phyloP scores from a whole-genome alignment of 805 yeast genomes.

The Candida tibetensis region DNA sequence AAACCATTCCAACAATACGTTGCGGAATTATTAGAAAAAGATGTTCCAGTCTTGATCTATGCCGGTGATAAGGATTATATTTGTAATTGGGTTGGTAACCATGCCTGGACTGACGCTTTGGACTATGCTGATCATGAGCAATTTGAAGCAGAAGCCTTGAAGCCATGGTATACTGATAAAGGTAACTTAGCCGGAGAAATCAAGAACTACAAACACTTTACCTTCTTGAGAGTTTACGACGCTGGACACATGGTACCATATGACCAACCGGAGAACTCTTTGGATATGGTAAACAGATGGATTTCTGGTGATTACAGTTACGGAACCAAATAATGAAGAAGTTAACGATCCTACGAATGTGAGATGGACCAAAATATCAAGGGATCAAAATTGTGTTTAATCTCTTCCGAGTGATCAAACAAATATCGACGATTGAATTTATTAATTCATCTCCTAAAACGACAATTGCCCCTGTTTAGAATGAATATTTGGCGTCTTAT shows the following conservation, averaged over 20 bases:
- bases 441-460: too few species aligned
- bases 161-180: constrained; percentile 17
- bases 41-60: constrained; percentile 39
- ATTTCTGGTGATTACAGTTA: constrained; percentile 38
- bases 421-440: too few species aligned
- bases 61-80: constrained; percentile 47
- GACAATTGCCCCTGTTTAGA: too few species aligned
- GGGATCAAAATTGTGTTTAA: too few species aligned
- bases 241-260: constrained; percentile 28
- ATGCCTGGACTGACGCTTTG: constrained; percentile 34
- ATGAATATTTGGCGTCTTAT: too few species aligned
- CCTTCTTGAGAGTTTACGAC: constrained; percentile 23
- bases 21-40: constrained; percentile 36
- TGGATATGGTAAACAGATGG: constrained; percentile 27
- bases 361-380: too few species aligned
- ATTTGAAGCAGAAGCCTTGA: constrained; percentile 15
- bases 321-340: background rate
- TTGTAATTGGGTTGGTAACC: constrained; percentile 46
- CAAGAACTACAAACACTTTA: constrained; percentile 26
- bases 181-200: constrained; percentile 38
- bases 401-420: too few species aligned
- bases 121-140: constrained; percentile 18
- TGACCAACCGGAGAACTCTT: constrained; percentile 21
- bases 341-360: background rate
- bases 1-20: constrained; percentile 69